Evolutionary conservation across 129 eudicot genomes (phyloP), one percentile per base, ranked within the genome.

Genomic region (Flaveria ramosissima): DNA sequence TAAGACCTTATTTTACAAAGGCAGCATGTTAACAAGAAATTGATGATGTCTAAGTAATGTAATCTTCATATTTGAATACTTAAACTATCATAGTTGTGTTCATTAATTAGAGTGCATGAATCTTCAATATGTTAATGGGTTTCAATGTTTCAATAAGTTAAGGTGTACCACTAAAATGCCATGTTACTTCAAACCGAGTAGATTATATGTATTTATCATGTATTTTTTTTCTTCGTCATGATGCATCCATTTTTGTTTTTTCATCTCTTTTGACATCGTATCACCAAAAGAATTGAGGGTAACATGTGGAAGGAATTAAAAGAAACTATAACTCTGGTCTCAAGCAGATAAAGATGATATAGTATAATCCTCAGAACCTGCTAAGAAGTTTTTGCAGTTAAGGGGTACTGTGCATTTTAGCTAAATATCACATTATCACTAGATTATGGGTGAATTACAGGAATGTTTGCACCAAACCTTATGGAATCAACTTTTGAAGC

Each of bases 351-450:
- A 26, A 19, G 80, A 65, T 65, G 2, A 27, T 36, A 47, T 30
- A 20, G 6, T 36, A 47, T 30, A 39, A 32, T 30, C 9, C 14
- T 8, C 23, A 52, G 23, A 67, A 47, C 62, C 50, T 75, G 72
- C 32, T 64, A 75, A 63, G 50, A 75, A 27, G 61, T 47, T 27
- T 76, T 30, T 64, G 73, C 67, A 20, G 7, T 65, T 32, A 50
- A 51, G 66, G 67, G 64, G 11, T 65, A 50, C 24, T 64, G n/a
- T 3, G 19, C 27, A 45, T 16, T 46, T 45, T 21, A 16, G 71
- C 20, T 43, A 11, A 46, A 16, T 36, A 36, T 36, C 41, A 36
- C 41, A 36, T 36, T 61, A 9, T 60, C 27, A 74, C 46, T 26
- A 61, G 43, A n/a, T 16, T 60, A 74, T 63, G 26, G 39, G 9